These are phyloP conservation scores for Allium fistulosum DNA, from an alignment of 106 monocot genomes.

Conservation along the genomic window DNA sequence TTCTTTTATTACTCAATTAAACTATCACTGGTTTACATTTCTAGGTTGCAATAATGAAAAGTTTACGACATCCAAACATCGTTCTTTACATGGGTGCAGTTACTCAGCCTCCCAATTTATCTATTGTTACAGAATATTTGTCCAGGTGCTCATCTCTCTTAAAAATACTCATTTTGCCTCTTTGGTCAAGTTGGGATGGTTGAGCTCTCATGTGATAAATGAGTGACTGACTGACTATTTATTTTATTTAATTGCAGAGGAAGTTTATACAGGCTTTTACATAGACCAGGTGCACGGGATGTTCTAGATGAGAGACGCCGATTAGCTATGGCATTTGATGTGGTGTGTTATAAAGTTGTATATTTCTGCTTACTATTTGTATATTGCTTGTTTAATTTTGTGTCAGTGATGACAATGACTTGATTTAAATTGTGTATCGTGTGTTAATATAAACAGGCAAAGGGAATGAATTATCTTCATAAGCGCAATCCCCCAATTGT, in stretches of 20 bases:
- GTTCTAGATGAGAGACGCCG: slow-evolving; percentile 88
- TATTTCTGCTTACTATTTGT: no score
- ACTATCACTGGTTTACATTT: slow-evolving; percentile 1
- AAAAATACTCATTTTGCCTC: no score
- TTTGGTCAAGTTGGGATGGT: no score
- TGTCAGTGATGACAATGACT: background rate
- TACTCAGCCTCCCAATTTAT: slow-evolving; percentile 80
- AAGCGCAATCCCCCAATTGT: slow-evolving; percentile 91
- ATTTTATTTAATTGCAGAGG: slow-evolving; percentile 55
- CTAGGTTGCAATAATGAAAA: slow-evolving; percentile 98
- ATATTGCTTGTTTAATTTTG: no score
- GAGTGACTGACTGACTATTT: background rate
- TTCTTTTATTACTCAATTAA: background rate
- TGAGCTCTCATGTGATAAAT: no score
- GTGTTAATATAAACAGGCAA: slow-evolving; percentile 51
- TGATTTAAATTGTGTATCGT: background rate
- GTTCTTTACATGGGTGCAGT: slow-evolving; percentile 97
- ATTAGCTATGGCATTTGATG: slow-evolving; percentile 92
- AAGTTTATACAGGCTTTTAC: slow-evolving; percentile 85
- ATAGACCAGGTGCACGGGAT: slow-evolving; percentile 65
- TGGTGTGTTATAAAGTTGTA: slow-evolving; percentile 32
- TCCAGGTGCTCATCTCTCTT: slow-evolving; percentile 42
- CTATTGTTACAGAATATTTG: slow-evolving; percentile 95
- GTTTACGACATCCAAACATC: slow-evolving; percentile 94
- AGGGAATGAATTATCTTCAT: slow-evolving; percentile 99